These are phyloP conservation scores for Aspergillus leporis DNA, from an alignment of 495 filamentous ascomycete species.

Conservation along the genomic window DNA sequence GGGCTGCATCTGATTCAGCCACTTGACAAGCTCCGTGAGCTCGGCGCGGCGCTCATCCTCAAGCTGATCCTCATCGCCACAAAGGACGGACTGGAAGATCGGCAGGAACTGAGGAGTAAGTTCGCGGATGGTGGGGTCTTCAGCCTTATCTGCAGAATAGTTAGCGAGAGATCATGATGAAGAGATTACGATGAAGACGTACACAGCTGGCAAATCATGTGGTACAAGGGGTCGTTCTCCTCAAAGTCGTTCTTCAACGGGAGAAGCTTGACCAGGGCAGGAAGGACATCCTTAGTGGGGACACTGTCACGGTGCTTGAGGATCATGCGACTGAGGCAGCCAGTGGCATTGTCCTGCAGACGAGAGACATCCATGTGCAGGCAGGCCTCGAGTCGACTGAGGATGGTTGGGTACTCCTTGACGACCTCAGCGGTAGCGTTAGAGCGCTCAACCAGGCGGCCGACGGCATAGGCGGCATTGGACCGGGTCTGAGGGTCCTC, in stretches of 20 bases:
- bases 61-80: slow-evolving; percentile 79
- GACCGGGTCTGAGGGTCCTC: slow-evolving; percentile 91
- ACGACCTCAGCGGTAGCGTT: slow-evolving; percentile 69
- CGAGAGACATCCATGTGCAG: slow-evolving; percentile 73
- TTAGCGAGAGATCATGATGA: slow-evolving; percentile 19
- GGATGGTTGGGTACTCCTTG: slow-evolving; percentile 71
- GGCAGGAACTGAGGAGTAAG: slow-evolving; percentile 78
- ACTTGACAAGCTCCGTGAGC: slow-evolving; percentile 70
- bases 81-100: slow-evolving; percentile 78
- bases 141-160: slow-evolving; percentile 59
- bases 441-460: slow-evolving; percentile 79
- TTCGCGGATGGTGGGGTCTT: slow-evolving; percentile 68
- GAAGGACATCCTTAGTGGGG: slow-evolving; percentile 77
- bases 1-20: slow-evolving; percentile 58
- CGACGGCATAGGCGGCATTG: slow-evolving; percentile 89
- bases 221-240: slow-evolving; percentile 91
- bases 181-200: slow-evolving; percentile 38
- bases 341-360: slow-evolving; percentile 89
- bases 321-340: slow-evolving; percentile 92
- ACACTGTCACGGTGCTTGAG: slow-evolving; percentile 75
- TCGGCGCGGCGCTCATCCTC: slow-evolving; percentile 73
- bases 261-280: slow-evolving; percentile 72
- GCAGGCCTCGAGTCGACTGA: slow-evolving; percentile 80
- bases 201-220: slow-evolving; percentile 86
- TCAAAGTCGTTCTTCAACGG: slow-evolving; percentile 94